These are phyloP conservation scores for Nemania serpens DNA, from an alignment of 2,329 filamentous ascomycete genomes.

Conservation along the genomic window DNA sequence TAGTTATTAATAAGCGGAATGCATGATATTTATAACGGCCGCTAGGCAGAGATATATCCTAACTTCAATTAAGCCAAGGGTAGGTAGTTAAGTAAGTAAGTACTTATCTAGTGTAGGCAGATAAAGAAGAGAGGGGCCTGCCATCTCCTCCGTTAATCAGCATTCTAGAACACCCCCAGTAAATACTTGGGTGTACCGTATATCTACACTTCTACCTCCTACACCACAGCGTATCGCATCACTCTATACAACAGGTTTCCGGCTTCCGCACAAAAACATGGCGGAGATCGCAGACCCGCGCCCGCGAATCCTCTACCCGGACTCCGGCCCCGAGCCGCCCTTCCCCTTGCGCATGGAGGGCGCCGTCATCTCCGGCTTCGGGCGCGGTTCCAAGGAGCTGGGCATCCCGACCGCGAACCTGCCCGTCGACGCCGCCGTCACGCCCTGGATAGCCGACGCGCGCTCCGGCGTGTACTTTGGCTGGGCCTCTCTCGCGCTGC, in stretches of 20 bases:
- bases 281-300: slow-evolving; percentile 46
- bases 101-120: no score
- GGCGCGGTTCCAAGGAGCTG: slow-evolving; percentile 92
- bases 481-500: slow-evolving; percentile 75
- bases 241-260: neutral
- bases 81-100: no score
- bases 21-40: no score
- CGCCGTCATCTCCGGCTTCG: slow-evolving; percentile 89
- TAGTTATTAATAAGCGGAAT: no score
- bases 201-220: no score
- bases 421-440: slow-evolving; percentile 66
- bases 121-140: no score
- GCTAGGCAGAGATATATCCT: no score
- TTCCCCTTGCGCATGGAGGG: slow-evolving; percentile 86
- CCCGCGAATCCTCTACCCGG: slow-evolving; percentile 73
- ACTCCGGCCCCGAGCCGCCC: slow-evolving; percentile 73
- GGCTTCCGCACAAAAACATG: neutral
- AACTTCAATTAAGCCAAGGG: no score
- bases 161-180: neutral
- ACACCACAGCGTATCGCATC: neutral
- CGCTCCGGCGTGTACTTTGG: slow-evolving; percentile 91
- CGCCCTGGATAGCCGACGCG: slow-evolving; percentile 65
- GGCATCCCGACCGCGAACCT: slow-evolving; percentile 97
- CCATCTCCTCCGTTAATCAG: no score
- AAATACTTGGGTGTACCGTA: no score